Conservation (phyloP, 2,329 filamentous ascomycete species). For the Verticillium nubilum region DNA sequence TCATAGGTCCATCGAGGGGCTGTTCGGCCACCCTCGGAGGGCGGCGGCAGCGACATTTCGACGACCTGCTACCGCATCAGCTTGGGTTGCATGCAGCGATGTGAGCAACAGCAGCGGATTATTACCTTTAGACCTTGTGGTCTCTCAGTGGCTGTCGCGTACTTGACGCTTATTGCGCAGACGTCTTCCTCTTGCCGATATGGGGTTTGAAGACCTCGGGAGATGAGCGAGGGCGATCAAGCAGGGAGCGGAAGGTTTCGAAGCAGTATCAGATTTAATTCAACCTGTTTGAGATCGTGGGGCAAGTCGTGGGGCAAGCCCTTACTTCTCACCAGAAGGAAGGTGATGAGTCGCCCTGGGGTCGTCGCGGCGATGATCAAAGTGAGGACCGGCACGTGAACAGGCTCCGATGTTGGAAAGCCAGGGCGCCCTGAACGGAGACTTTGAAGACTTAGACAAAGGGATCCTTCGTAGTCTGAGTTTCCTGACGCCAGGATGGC, state of each 20-base stretch:
- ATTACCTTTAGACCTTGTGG: background rate
- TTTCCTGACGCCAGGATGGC: background rate
- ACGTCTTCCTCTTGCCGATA: background rate
- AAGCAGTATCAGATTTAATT: background rate
- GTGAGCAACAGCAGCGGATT: background rate
- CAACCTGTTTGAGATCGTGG: background rate
- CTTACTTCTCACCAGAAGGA: background rate
- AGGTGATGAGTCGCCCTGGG: background rate
- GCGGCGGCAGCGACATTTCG: background rate
- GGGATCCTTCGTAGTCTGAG: background rate
- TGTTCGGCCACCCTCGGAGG: background rate
- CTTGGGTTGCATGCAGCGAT: background rate
- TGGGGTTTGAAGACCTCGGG: background rate
- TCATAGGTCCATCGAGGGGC: slow-evolving; percentile 37
- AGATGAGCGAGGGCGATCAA: background rate
- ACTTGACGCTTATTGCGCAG: background rate
- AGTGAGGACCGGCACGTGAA: background rate
- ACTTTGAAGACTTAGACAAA: background rate
- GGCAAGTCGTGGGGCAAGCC: background rate
- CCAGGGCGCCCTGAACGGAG: background rate
- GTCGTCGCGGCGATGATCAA: background rate
- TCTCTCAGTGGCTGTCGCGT: background rate
- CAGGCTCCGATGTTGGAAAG: background rate
- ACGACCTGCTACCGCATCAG: background rate
- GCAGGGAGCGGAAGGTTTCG: background rate